A percentile compares a stretch with the other conserved stretches of the same genome.
Conservation (phyloP, 305 asterid genomes). For the Fraxinus dipetala region DNA sequence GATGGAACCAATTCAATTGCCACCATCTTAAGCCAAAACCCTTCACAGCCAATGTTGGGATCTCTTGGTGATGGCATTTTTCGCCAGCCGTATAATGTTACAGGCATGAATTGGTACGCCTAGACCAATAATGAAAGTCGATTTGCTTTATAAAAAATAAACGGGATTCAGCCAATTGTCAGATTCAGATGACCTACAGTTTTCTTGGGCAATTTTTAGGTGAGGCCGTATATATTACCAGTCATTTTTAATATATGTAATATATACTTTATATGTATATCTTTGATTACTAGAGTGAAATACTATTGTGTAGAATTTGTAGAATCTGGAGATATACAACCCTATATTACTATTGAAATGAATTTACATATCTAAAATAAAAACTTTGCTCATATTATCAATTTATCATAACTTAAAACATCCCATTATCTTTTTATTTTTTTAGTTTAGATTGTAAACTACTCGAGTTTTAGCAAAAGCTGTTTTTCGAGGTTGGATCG, state of each 20-base stretch:
- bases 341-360: not conserved
- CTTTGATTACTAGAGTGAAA: conserved; percentile 19
- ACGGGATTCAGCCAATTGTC: not conserved
- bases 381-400: not conserved
- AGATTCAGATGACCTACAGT: not conserved
- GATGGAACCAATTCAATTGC: conserved; percentile 42
- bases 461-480: not conserved
- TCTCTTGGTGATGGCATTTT: conserved; percentile 63
- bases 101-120: conserved; percentile 70
- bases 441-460: not conserved
- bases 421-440: not conserved
- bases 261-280: conserved; percentile 10
- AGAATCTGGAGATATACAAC: not conserved
- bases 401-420: not conserved
- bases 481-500: too few relatives aligned
- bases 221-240: conserved; percentile 34
- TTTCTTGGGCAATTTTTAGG: conserved; percentile 20
- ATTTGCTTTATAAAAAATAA: not conserved
- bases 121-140: conserved; percentile 13
- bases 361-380: not conserved
- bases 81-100: conserved; percentile 53
- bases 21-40: conserved; percentile 25
- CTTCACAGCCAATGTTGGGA: conserved; percentile 60
- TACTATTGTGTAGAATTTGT: conserved; percentile 27
- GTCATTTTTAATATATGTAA: conserved; percentile 19